A percentile compares a stretch with the other conserved stretches of the same genome.
These are phyloP conservation scores for Termitomyces sp. DNA, from an alignment of 768 basidiomycete genomes.

Conservation along the genomic window DNA sequence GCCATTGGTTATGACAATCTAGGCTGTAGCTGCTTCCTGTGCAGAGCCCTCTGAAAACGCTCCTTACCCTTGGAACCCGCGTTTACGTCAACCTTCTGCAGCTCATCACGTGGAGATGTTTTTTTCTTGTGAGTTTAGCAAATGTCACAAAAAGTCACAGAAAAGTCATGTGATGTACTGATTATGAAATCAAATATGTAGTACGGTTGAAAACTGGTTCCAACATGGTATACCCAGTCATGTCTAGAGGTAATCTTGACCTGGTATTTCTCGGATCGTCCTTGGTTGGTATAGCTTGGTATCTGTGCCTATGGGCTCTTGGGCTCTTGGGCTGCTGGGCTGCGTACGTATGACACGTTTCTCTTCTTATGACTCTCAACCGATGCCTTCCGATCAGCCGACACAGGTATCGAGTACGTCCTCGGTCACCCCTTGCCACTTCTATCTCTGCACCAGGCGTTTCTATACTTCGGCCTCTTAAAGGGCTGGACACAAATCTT, in stretches of 20 bases:
- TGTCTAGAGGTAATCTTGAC: conserved; percentile 2
- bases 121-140: no score
- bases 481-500: conserved; percentile 92
- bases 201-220: no score
- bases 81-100: no score
- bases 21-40: no score
- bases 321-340: conserved; percentile 62
- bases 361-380: background rate
- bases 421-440: conserved; percentile 56
- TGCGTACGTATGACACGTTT: conserved; percentile 50
- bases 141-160: no score
- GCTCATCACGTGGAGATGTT: no score
- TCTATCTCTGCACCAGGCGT: conserved; percentile 72
- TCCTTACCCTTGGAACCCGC: no score
- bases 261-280: conserved; percentile 23
- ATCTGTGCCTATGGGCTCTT: conserved; percentile 57
- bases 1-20: no score
- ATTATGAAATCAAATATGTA: no score
- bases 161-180: no score
- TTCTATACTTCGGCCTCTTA: conserved; percentile 90
- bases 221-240: background rate
- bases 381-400: conserved; percentile 43
- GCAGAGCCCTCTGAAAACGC: no score
- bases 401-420: conserved; percentile 66
- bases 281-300: conserved; percentile 55